Evolutionary conservation across 2,329 filamentous ascomycete genomes (phyloP), one percentile per base, ranked within the genome.

Genomic region (Capronia americana): DNA sequence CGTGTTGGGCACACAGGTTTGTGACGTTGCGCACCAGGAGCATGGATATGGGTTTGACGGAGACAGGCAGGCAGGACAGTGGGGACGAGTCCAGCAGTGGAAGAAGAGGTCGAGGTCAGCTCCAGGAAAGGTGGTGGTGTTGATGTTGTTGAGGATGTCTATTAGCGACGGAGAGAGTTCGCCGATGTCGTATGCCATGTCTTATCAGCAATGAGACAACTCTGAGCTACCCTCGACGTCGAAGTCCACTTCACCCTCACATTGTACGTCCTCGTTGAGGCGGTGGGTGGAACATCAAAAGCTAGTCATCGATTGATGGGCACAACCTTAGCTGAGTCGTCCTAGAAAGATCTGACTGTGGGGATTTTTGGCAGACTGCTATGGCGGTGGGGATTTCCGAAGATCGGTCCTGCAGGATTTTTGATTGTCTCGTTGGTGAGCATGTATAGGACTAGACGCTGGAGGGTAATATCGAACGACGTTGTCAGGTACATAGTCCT

Each of bases 1-100:
- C 6, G 69, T 68, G 64, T 79, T 81, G 1, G 78, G 77, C 28
- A 81, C 77, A 63, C 79, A 81, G 23, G 75, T 75, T 56, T 77
- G 78, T 2, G 78, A 80, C 73, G 65, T 69, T 10, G 65, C 70
- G 53, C 71, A 73, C 71, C 71, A 73, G 10, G 70, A 70, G 59
- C 71, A 73, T 23, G 71, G 70, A 34, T 71, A 67, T 24, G 65
- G 64, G 34, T 68, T 65, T 23, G 66, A 56, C 5, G 70, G 34
- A 4, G 67, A 70, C 4, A 70, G 61, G 53, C 68, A 70, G 28
- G 60, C 51, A 41, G 62, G 63, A 51, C 68, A 70, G 48, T 68
- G 46, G 28, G 62, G 68, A 20, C 61, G 61, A 14, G 58, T 64
- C 69, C 69, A 72, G 64, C 70, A 72, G 55, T 70, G 65, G 61